Conservation (phyloP, 768 basidiomycete genomes). For the Amanita pseudoporphyria region DNA sequence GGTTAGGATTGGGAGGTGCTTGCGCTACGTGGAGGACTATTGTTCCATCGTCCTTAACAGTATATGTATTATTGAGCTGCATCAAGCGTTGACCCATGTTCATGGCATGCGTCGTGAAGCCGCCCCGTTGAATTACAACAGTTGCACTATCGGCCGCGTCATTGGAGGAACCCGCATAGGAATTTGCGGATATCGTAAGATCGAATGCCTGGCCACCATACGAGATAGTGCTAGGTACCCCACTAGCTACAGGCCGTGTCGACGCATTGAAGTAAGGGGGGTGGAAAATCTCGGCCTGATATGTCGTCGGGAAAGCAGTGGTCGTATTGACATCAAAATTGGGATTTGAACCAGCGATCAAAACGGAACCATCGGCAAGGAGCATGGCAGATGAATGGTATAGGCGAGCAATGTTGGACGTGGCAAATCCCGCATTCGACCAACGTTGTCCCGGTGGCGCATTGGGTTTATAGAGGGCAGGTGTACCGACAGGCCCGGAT, state of each 20-base stretch:
- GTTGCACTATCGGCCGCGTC: slow-evolving; percentile 65
- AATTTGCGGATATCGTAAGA: slow-evolving; percentile 53
- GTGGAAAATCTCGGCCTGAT: slow-evolving; percentile 83
- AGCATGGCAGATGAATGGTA: slow-evolving; percentile 93
- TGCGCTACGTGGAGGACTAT: slow-evolving; percentile 76
- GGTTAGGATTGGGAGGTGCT: slow-evolving; percentile 71
- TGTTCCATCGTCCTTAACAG: slow-evolving; percentile 67
- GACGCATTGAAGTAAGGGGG: slow-evolving; percentile 74
- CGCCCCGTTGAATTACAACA: slow-evolving; percentile 73
- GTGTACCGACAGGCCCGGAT: slow-evolving; percentile 65
- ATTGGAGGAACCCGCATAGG: slow-evolving; percentile 60
- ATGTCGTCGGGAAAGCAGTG: slow-evolving; percentile 66
- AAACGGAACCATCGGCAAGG: slow-evolving; percentile 76
- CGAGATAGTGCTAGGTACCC: slow-evolving; percentile 61
- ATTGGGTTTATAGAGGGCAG: slow-evolving; percentile 79
- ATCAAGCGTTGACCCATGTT: slow-evolving; percentile 81
- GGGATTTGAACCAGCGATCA: slow-evolving; percentile 91
- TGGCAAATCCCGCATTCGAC: slow-evolving; percentile 55
- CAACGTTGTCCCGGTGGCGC: slow-evolving; percentile 63
- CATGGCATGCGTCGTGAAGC: slow-evolving; percentile 81
- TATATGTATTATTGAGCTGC: slow-evolving; percentile 81
- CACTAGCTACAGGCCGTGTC: slow-evolving; percentile 58
- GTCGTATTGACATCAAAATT: slow-evolving; percentile 70
- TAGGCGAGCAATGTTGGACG: slow-evolving; percentile 63
- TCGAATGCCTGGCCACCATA: slow-evolving; percentile 85